Evolutionary conservation across 2,329 filamentous ascomycete species (phyloP), one percentile per base, ranked within the genome.

Genomic region (Hypoxylon sp.): DNA sequence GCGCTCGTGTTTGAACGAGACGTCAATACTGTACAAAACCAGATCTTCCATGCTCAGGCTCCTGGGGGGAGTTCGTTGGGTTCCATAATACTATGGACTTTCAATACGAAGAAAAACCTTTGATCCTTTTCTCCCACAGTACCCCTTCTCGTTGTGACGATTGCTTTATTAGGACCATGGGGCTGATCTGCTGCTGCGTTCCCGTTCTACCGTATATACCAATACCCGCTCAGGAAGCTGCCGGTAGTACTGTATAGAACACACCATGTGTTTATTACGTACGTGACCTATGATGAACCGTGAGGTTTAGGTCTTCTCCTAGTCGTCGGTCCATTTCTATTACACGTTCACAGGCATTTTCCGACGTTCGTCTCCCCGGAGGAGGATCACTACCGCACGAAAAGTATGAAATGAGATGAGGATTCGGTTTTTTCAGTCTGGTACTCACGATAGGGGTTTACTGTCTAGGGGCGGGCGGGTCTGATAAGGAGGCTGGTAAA

Each of bases 11-110:
- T 58, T 75, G 60, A 66, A 59, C 58, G 53, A 65, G 58, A 19
- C 66, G 54, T 13, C 51, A 55, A 53, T 53, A 59, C 50, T 76
- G 72, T 75, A 76, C 61, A 73, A 75, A 72, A 46, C 62, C 70
- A 71, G 67, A 73, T 74, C 67, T 74, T 69, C 68, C 52, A 67
- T 60, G 68, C 74, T 69, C 65, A 72, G 70, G 65, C 55, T 73
- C 64, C 63, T 65, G 64, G 52, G 55, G 63, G 66, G 71, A 63
- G 61, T 66, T 66, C 57, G 68, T 60, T 69, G 72, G 71, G 71
- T 66, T 57, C 71, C 74, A 62, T 74, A 60, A 74, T 73, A 58
- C 51, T 61, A 52, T 72, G 71, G 67, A 52, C 66, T 69, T 74
- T 53, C 69, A 71, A 72, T 72, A 69, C 58, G 65, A 75, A 63